Conservation (phyloP, 2,329 filamentous ascomycete genomes). For the Moelleriella libera region DNA sequence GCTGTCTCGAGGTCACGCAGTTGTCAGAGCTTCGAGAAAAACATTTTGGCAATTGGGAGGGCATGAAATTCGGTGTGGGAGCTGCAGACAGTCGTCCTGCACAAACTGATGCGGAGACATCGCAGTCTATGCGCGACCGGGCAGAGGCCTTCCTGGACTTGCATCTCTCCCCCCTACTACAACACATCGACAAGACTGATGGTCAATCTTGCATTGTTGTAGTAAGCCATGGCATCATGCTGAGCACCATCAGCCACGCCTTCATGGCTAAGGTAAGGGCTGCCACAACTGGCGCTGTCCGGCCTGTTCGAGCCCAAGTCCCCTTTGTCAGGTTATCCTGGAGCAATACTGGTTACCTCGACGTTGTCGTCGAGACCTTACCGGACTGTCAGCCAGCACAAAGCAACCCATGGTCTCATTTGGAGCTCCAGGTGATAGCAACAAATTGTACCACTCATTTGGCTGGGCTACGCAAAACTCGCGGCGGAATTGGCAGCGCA, state of each 20-base stretch:
- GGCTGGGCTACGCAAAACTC: conserved; percentile 58
- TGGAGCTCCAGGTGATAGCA: conserved; percentile 7
- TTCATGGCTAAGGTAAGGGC: conserved; percentile 38
- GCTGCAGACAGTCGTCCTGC: conserved; percentile 12
- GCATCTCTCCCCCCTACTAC: conserved; percentile 41
- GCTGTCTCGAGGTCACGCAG: conserved; percentile 9
- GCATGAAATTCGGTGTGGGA: conserved; percentile 36
- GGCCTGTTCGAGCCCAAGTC: background rate
- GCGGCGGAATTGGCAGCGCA: conserved; percentile 70
- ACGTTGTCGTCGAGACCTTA: conserved; percentile 12
- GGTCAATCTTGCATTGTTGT: conserved; percentile 45
- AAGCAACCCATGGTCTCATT: conserved; percentile 10
- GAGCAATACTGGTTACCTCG: conserved; percentile 39
- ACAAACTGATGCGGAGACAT: conserved; percentile 46
- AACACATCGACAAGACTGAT: conserved; percentile 1
- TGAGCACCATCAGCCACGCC: conserved; percentile 52
- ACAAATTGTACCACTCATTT: conserved; percentile 65
- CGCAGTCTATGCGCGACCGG: conserved; percentile 49
- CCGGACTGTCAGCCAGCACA: background rate
- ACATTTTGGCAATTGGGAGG: conserved; percentile 60
- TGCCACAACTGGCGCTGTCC: background rate
- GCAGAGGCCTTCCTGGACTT: conserved; percentile 51
- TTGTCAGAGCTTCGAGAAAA: conserved; percentile 49
- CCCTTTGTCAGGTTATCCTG: conserved; percentile 16
- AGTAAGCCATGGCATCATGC: conserved; percentile 64